Evolutionary conservation across 441 rosid genomes (phyloP).

Genomic region (Adansonia gregorii): DNA sequence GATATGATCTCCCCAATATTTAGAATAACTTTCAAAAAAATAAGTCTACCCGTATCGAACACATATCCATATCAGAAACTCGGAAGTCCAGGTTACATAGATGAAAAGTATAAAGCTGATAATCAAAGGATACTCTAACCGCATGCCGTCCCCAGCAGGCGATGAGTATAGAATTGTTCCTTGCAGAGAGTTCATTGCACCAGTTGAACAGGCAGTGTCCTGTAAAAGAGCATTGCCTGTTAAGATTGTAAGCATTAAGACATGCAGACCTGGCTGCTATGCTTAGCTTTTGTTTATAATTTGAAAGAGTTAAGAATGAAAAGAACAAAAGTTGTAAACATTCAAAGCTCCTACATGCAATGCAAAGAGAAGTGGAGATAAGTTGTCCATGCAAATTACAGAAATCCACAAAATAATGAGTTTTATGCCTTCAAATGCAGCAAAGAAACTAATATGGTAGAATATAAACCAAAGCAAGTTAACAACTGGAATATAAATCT

Average conservation of each 20-base stretch:
- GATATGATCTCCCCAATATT: too few species aligned
- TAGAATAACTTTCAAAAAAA: too few species aligned
- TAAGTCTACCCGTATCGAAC: too few species aligned
- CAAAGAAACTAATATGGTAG: background rate
- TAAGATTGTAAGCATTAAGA: background rate
- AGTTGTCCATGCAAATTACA: background rate
- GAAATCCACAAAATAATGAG: background rate
- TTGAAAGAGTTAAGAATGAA: background rate
- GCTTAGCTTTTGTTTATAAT: background rate
- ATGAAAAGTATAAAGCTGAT: slow-evolving; percentile 19
- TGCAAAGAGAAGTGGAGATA: background rate
- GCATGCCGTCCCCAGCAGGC: slow-evolving; percentile 70
- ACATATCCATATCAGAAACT: too few species aligned
- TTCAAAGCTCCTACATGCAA: background rate
- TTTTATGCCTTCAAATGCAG: background rate
- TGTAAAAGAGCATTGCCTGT: slow-evolving; percentile 32
- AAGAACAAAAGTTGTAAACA: background rate
- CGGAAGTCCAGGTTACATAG: too few species aligned
- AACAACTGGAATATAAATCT: background rate
- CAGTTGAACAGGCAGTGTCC: slow-evolving; percentile 79
- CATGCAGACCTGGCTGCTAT: background rate
- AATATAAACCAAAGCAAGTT: background rate
- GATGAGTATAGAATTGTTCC: slow-evolving; percentile 77
- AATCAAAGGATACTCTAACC: slow-evolving; percentile 81
- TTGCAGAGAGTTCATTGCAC: slow-evolving; percentile 68